Base-by-base conservation (phyloP, 176 grass and related monocot species). In the Aegilops tauschii region DNA sequence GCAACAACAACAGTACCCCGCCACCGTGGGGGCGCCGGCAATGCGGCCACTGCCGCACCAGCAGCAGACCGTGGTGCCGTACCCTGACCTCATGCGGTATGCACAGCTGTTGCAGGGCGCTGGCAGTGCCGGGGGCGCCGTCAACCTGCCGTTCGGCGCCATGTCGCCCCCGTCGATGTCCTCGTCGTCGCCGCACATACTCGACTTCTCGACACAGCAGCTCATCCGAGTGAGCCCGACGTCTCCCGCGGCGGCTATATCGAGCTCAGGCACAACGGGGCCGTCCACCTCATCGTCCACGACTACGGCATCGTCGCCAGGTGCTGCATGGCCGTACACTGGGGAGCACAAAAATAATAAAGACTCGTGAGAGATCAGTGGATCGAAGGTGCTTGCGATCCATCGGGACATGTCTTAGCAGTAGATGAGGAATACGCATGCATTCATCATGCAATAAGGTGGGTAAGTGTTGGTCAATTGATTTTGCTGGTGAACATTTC, bases 71-170 rank as follows among this genome's bases (percentile, higher is more conserved):
- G 80, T 84, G 31, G 62, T 81, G 73, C 72, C 84, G 29, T 95
- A 92, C 82, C 93, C 96, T 6, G 84, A 91, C 92, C 17, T 99
- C 31, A 85, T 92, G 85, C 94, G 94, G 67, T 99, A 99, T 64
- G 92, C 97, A 8, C 97, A 94, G 84, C 97, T 99, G 40, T 87
- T 97, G 82, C 97, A 93, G 59, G 62, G 92, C 44, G 83, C 80
- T 71, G 49, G n/a, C 80, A 82, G 64, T 8, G 27, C 47, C 27
- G 42, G 80, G 39, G 76, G 83, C 12, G 50, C 63, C n/a, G 75
- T 52, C 69, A 85, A 82, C 64, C 39, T 88, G 42, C 88, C 88
- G 18, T 90, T 90, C 56, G 83, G 78, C 27, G 79, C 29, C 63
- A 65, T 32, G 35, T 49, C 85, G n/a, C 54, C 82, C 14, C 18